Evolutionary conservation across 768 basidiomycete genomes (phyloP), one percentile per base, ranked within the genome.

Genomic region (Boletus tomentosulus): DNA sequence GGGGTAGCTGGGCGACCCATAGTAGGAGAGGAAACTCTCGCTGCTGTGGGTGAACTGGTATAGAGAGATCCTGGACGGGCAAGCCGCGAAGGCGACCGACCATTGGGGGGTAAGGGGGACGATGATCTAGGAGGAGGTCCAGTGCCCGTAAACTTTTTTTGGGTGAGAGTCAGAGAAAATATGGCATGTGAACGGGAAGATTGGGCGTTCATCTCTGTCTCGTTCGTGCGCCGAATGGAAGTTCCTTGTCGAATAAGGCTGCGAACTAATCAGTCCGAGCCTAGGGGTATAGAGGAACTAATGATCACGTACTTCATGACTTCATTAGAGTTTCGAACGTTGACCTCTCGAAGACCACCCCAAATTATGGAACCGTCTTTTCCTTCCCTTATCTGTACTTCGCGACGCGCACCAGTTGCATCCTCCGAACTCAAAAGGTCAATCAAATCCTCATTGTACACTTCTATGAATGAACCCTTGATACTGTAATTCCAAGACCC

Each of bases 181-280:
- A 99, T 98, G 57, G 97, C 97, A 80, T 99, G 97, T 28, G 93
- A 97, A 54, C 97, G 88, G 38, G 96, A 98, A 2, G 91, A 94
- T 69, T 97, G 93, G 25, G 96, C 92, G 69, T 99, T 99, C 96
- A 98, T 98, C 66, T 93, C 92, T 31, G 97, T 99, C 70, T 95
- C 92, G 58, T 96, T 95, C 10, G 97, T 98, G 51, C 95, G 85
- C 30, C 97, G 82, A 41, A 96, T 88, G 15, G 90, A 81, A 8
- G 93, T 88, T 19, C 97, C 97, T 60, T 90, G 85, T 57, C 88
- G 86, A 52, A 99, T 83, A 51, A 94, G 82, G 66, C 91, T 93
- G 68, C 33, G n/a, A 56, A 63, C 49, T 54, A 35, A 57, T 65
- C 59, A 60, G 60, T 61, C 56, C 66, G 51, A 57, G 55, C 50